These are phyloP conservation scores for Colletotrichum kahawae DNA, from an alignment of 2,329 filamentous ascomycete genomes.

Conservation along the genomic window DNA sequence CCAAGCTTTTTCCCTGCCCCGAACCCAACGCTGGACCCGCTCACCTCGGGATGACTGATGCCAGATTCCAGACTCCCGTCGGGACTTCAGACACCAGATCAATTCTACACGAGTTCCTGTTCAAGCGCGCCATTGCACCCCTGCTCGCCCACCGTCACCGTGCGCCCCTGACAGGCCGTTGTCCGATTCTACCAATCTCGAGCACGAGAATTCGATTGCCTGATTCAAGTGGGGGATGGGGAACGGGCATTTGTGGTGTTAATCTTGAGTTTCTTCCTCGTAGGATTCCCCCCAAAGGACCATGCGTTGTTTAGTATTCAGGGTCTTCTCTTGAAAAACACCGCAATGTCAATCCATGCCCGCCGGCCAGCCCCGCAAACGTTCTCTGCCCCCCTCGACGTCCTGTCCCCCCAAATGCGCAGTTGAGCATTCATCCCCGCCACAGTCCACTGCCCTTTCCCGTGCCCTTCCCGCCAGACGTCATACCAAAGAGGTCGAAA, in stretches of 20 bases:
- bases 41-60: not conserved
- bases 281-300: not conserved
- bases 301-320: not conserved
- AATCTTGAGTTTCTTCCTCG: not conserved
- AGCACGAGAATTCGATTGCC: slow-evolving; percentile 12
- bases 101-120: not conserved
- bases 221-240: not conserved
- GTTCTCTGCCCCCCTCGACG: not conserved
- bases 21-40: not conserved
- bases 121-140: not conserved
- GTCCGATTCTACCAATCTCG: not conserved
- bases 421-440: not conserved
- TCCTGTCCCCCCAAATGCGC: not conserved
- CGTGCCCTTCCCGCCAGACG: not conserved
- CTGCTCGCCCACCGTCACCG: not conserved
- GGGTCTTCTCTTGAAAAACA: not conserved
- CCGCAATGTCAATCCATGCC: not conserved
- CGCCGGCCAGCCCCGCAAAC: not conserved
- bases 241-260: not conserved
- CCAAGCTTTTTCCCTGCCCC: not conserved
- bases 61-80: not conserved
- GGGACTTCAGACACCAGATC: not conserved
- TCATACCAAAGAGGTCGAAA: slow-evolving; percentile 2
- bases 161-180: not conserved
- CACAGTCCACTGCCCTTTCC: not conserved